phyloP scores from a whole-genome alignment of 2,329 filamentous ascomycete genomes.

The Nothophoma quercina region DNA sequence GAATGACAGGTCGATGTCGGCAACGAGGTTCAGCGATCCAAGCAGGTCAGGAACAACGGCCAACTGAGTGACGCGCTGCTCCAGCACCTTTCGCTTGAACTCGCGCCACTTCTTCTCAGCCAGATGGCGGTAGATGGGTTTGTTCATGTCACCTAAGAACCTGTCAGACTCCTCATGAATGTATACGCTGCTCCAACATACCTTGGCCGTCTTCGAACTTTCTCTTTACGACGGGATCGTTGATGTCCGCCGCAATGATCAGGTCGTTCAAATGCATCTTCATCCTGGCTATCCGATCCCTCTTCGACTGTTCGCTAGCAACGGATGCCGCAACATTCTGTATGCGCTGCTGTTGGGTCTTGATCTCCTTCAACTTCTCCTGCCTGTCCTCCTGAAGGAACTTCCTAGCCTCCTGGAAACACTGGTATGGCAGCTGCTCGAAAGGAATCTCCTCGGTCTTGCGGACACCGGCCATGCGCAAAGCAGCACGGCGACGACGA shows the following conservation, averaged over 20 bases:
- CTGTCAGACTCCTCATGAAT: conserved; percentile 13
- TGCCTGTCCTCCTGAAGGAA: conserved; percentile 79
- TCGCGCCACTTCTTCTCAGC: conserved; percentile 87
- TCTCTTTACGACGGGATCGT: conserved; percentile 92
- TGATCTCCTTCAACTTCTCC: conserved; percentile 80
- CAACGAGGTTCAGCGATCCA: conserved; percentile 76
- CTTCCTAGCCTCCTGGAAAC: conserved; percentile 94
- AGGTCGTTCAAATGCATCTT: conserved; percentile 74
- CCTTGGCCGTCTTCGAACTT: conserved; percentile 90
- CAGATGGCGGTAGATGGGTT: conserved; percentile 92
- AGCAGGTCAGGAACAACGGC: conserved; percentile 88
- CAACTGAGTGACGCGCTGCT: conserved; percentile 88
- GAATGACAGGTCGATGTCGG: conserved; percentile 85
- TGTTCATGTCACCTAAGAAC: conserved; percentile 85
- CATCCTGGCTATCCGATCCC: conserved; percentile 73
- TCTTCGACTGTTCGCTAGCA: conserved; percentile 71
- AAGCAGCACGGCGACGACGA: conserved; percentile 73
- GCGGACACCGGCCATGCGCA: conserved; percentile 51
- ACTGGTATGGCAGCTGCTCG: conserved; percentile 94
- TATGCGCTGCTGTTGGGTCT: conserved; percentile 72
- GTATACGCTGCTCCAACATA: conserved; percentile 54
- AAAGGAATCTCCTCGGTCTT: conserved; percentile 77
- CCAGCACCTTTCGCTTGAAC: conserved; percentile 79
- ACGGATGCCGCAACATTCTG: conserved; percentile 67
- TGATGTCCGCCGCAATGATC: conserved; percentile 92